Conservation (phyloP, 768 basidiomycete species). For the Omphalotus guepiniiformis region DNA sequence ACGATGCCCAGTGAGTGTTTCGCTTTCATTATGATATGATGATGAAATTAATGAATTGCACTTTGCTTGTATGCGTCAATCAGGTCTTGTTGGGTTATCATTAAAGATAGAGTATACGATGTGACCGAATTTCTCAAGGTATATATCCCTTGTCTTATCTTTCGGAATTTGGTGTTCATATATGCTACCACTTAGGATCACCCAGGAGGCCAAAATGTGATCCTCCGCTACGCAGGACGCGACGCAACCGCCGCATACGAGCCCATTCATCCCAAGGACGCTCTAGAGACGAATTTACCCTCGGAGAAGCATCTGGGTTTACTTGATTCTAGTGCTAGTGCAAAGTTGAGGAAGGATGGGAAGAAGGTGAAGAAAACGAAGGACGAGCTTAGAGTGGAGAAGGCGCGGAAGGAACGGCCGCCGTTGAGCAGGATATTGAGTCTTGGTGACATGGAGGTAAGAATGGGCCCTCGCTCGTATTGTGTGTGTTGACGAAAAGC, state of each 20-base stretch:
- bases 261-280: constrained; percentile 85
- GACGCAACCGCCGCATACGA: constrained; percentile 76
- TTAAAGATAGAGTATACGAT: constrained; percentile 78
- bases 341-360: constrained; percentile 30
- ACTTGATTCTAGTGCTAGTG: constrained; percentile 45
- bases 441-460: constrained; percentile 82
- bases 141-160: constrained; percentile 12
- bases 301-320: constrained; percentile 69
- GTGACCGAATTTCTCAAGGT: constrained; percentile 76
- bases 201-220: constrained; percentile 79
- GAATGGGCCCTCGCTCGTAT: constrained; percentile 5
- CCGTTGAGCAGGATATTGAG: constrained; percentile 68
- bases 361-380: constrained; percentile 50
- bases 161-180: background rate
- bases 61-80: constrained; percentile 1
- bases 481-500: background rate
- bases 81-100: constrained; percentile 84
- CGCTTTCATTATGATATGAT: background rate
- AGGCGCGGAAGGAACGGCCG: constrained; percentile 56
- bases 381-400: constrained; percentile 66
- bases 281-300: constrained; percentile 69
- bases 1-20: constrained; percentile 39
- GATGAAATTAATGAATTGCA: no score
- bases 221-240: constrained; percentile 78
- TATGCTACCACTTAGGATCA: constrained; percentile 38